Percentiles rank a stretch among this genome's conserved stretches.
Evolutionary conservation across 2,329 filamentous ascomycete species (phyloP).

Genomic region (Leptoxyphium fumago): DNA sequence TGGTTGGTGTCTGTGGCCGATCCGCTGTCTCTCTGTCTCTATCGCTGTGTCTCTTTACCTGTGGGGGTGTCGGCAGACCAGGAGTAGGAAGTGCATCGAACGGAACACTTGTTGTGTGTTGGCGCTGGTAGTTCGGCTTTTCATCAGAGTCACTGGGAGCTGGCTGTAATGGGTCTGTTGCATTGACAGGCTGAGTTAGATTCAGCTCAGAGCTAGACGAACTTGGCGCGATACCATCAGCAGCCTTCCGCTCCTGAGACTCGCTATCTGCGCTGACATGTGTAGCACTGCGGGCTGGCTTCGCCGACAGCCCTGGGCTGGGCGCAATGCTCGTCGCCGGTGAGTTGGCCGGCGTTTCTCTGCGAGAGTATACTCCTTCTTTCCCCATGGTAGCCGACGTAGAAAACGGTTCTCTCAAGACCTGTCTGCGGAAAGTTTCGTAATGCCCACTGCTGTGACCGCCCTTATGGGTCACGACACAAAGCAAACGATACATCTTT

Average conservation of each 20-base stretch:
- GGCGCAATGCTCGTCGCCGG: constrained; percentile 29
- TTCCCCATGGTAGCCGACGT: constrained; percentile 67
- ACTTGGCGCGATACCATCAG: not conserved
- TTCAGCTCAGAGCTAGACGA: not conserved
- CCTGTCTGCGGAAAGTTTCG: constrained; percentile 85
- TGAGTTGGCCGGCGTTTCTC: constrained; percentile 22
- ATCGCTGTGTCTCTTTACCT: constrained; percentile 1
- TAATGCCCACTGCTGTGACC: constrained; percentile 95
- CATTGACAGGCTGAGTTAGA: not conserved
- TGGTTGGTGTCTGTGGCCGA: constrained; percentile 1
- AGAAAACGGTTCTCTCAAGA: constrained; percentile 62
- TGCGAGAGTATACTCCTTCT: constrained; percentile 57
- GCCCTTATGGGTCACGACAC: constrained; percentile 84
- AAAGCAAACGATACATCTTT: constrained; percentile 70
- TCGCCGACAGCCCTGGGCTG: constrained; percentile 21
- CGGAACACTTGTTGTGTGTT: constrained; percentile 7
- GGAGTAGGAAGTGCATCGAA: constrained; percentile 15
- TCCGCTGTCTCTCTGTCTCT: constrained; percentile 1
- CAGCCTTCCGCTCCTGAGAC: not conserved
- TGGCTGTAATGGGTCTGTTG: constrained; percentile 1
- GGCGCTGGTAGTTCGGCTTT: not conserved
- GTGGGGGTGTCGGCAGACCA: constrained; percentile 12
- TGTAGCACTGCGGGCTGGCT: not conserved
- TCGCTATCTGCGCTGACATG: not conserved
- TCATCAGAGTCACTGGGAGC: not conserved